Conservation (phyloP, 495 filamentous ascomycete species). For the Penicillium diatomitis region DNA sequence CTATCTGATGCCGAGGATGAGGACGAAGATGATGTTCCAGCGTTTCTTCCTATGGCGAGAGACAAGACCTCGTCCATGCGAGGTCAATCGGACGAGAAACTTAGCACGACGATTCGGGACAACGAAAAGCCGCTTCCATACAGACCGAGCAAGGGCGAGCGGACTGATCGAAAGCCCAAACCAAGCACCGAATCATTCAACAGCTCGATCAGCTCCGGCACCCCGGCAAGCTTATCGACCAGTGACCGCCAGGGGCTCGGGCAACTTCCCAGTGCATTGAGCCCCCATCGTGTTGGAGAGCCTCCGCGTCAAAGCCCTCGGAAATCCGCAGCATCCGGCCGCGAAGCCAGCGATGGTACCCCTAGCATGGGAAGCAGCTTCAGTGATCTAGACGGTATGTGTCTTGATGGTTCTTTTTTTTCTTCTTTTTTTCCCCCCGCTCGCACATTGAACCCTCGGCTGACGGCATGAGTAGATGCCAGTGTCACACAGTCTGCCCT, state of each 20-base stretch:
- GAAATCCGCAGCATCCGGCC: conserved; percentile 39
- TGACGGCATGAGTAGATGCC: conserved; percentile 49
- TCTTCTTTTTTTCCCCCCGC: neutral
- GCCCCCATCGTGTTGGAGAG: conserved; percentile 50
- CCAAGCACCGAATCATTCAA: conserved; percentile 51
- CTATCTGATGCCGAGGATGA: conserved; percentile 32
- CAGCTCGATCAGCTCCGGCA: conserved; percentile 46
- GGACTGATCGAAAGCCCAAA: conserved; percentile 22
- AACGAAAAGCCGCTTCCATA: conserved; percentile 37
- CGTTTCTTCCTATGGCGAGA: conserved; percentile 60
- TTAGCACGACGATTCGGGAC: conserved; percentile 50
- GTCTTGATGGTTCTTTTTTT: neutral
- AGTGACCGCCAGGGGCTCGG: conserved; percentile 11
- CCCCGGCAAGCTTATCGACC: conserved; percentile 14
- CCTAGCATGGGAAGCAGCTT: conserved; percentile 98
- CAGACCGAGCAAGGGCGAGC: conserved; percentile 25
- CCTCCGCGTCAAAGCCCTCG: conserved; percentile 48
- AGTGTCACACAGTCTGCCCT: conserved; percentile 90
- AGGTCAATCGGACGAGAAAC: conserved; percentile 36
- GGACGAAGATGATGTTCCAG: conserved; percentile 48
- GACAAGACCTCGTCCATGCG: conserved; percentile 15
- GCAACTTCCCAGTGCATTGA: conserved; percentile 21
- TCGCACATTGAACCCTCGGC: neutral
- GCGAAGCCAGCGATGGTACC: conserved; percentile 73
- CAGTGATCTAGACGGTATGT: conserved; percentile 86